Evolutionary conservation across 177 flowering plant species (phyloP), one percentile per base, ranked within the genome.

Genomic region (Vitis hybrid): DNA sequence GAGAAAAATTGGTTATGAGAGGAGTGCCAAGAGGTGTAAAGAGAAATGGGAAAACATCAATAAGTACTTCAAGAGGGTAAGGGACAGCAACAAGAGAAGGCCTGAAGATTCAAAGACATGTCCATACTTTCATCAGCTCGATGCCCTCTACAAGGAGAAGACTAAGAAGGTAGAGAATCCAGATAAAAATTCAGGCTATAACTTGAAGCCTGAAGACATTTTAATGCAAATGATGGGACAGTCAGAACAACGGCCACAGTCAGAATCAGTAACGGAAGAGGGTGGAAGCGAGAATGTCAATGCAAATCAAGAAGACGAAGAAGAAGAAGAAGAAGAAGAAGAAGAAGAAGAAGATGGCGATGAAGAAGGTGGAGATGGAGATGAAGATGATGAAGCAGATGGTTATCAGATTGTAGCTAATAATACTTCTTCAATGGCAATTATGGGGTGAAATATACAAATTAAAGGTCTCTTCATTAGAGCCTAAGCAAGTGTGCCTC

Each of bases 21-120:
- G 92, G 48, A 86, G 76, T 62, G 80, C 90, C 2, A 88, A 83
- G 84, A 80, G 83, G 68, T 88, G 91, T 53, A 88, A 86, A 68
- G 91, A 86, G 79, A 87, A 87, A 68, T 86, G 92, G 92, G 90
- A 88, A 68, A 88, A 86, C 49, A 88, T 88, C 61, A 88, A 88
- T 79, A 88, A 86, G 76, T 88, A 88, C 77, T 88, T 79, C 80
- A 88, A 76, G 78, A 86, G 78, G 64, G 84, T 88, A 10, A 85
- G 80, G 66, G 89, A 85, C 2, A 82, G 82, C 75, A 85, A 82
- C 56, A 86, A 79, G 82, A 81, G 60, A 70, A 76, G 87, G 74
- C 81, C 84, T 5, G 77, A 66, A 51, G 88, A 86, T 79, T 81
- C 92, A 8, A 86, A 84, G 70, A 88, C 90, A 8, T 88, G 92